A percentile compares a stretch with the other conserved stretches of the same genome.
Conservation (phyloP, 225 moss, liverwort and hornwort species). For the Antitrichia curtipendula region DNA sequence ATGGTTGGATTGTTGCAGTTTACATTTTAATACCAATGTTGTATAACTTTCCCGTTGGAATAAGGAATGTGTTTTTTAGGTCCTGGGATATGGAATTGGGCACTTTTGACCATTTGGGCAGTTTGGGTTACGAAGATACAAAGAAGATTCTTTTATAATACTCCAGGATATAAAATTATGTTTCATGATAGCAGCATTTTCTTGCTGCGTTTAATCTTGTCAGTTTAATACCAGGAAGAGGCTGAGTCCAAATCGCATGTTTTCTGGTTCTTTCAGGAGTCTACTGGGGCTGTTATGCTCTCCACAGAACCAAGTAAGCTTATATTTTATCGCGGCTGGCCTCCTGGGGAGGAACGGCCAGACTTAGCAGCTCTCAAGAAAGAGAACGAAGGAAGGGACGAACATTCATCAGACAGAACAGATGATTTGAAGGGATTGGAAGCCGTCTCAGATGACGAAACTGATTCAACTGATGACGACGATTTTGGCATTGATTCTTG, state of each 20-base stretch:
- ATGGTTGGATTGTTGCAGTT: background rate
- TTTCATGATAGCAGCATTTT: background rate
- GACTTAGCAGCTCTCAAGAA: constrained; percentile 13
- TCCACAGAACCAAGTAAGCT: constrained; percentile 85
- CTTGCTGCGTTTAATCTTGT: background rate
- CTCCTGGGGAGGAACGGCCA: constrained; percentile 62
- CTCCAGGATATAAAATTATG: background rate
- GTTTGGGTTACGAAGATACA: background rate
- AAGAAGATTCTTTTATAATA: background rate
- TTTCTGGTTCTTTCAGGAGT: constrained; percentile 39
- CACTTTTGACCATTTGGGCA: background rate
- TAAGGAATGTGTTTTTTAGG: background rate
- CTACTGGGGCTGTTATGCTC: constrained; percentile 69
- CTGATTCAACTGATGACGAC: constrained; percentile 11
- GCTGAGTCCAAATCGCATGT: background rate
- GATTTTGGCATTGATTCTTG: constrained; percentile 60
- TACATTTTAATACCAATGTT: background rate
- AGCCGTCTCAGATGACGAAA: background rate
- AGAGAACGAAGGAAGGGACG: constrained; percentile 24
- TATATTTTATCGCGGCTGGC: constrained; percentile 89
- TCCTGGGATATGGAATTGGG: background rate
- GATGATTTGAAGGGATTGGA: background rate
- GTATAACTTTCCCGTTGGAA: background rate
- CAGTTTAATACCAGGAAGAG: background rate
- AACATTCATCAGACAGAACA: background rate